These are phyloP conservation scores for Penicillium pancosmium DNA, from an alignment of 495 filamentous ascomycete genomes.

Conservation along the genomic window DNA sequence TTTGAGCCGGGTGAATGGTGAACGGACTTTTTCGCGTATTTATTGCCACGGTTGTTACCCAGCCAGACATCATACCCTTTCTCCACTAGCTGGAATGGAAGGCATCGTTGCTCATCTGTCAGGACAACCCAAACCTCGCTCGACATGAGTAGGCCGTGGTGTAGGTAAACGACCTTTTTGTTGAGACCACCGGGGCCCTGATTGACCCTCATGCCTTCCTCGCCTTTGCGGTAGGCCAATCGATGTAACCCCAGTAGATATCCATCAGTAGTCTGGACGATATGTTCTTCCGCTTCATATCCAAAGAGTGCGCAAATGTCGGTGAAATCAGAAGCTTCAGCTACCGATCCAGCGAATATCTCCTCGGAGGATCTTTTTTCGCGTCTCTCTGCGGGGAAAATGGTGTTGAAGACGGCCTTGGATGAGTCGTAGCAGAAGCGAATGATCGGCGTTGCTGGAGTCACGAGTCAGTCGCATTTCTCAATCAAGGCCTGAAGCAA, in stretches of 20 bases:
- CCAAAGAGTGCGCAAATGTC: constrained; percentile 88
- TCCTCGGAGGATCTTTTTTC: constrained; percentile 55
- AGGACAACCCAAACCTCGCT: constrained; percentile 97
- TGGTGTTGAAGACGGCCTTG: constrained; percentile 76
- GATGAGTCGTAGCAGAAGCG: constrained; percentile 81
- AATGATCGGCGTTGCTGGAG: constrained; percentile 72
- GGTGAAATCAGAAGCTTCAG: constrained; percentile 83
- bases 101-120: constrained; percentile 79
- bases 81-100: constrained; percentile 90
- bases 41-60: constrained; percentile 97
- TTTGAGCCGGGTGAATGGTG: constrained; percentile 69
- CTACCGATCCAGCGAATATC: constrained; percentile 50
- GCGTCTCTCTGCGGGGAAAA: constrained; percentile 69
- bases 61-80: constrained; percentile 97
- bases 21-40: constrained; percentile 94
- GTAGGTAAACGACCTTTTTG: constrained; percentile 91
- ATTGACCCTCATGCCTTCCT: constrained; percentile 73
- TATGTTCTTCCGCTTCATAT: constrained; percentile 92
- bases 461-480: constrained; percentile 24
- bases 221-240: constrained; percentile 76
- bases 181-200: constrained; percentile 65
- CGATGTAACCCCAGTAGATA: constrained; percentile 92
- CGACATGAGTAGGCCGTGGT: constrained; percentile 97
- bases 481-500: not conserved
- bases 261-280: constrained; percentile 91